phyloP scores from a whole-genome alignment of 2,329 filamentous ascomycete genomes.

The Xylariaceae sp. region DNA sequence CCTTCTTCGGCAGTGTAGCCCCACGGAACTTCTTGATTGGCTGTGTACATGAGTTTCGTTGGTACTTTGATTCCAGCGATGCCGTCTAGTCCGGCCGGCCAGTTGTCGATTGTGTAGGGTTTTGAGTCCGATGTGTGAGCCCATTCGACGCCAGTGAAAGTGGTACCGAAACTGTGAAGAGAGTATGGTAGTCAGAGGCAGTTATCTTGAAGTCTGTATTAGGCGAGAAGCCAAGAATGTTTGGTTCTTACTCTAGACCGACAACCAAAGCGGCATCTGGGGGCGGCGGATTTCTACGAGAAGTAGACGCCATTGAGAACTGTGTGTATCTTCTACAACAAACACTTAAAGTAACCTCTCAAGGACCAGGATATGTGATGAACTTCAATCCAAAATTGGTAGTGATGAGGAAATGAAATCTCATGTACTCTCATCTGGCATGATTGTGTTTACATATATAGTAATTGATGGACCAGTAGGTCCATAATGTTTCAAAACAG shows the following conservation, averaged over 20 bases:
- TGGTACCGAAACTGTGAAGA: conserved; percentile 44
- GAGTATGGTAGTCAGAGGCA: neutral
- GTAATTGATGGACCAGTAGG: too few relatives aligned
- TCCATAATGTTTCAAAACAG: too few relatives aligned
- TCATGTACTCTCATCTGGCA: too few relatives aligned
- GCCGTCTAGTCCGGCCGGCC: conserved; percentile 38
- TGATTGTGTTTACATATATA: too few relatives aligned
- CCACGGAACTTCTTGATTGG: conserved; percentile 41
- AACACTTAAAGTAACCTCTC: too few relatives aligned
- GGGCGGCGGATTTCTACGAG: neutral
- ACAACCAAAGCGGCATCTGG: neutral
- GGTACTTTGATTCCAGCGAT: conserved; percentile 42
- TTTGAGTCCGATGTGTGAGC: conserved; percentile 41
- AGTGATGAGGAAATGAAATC: too few relatives aligned
- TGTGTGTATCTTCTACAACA: too few relatives aligned
- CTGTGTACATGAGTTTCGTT: conserved; percentile 43
- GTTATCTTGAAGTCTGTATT: neutral
- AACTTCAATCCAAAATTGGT: too few relatives aligned
- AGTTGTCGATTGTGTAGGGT: conserved; percentile 40
- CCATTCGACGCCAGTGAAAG: conserved; percentile 53
- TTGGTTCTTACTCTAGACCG: conserved; percentile 4
- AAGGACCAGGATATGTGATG: too few relatives aligned
- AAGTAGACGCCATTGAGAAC: too few relatives aligned
- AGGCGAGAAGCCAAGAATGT: neutral
- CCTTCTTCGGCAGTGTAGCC: conserved; percentile 43